Percentiles rank a stretch among this genome's conserved stretches.
Conservation (phyloP, 2,329 filamentous ascomycete species). For the Coccinonectria pachysandricola region DNA sequence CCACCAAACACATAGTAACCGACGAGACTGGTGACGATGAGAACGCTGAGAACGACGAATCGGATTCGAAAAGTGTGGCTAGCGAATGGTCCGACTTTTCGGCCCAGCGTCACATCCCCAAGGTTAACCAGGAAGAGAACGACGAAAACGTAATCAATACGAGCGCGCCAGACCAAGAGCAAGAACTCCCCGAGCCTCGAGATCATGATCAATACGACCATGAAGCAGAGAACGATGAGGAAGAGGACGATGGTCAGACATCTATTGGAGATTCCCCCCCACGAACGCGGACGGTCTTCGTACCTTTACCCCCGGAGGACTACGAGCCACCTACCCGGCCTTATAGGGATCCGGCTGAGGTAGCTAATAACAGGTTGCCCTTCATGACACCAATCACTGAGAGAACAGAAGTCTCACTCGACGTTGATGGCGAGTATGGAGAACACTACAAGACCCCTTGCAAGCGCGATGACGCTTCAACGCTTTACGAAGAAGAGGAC, state of each 20-base stretch:
- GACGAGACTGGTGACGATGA: slow-evolving; percentile 32
- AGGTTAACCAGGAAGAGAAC: slow-evolving; percentile 26
- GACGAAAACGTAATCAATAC: slow-evolving; percentile 30
- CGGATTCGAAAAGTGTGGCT: slow-evolving; percentile 52
- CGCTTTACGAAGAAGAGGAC: slow-evolving; percentile 13
- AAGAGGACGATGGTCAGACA: slow-evolving; percentile 30
- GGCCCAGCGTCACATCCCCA: slow-evolving; percentile 58
- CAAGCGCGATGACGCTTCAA: slow-evolving; percentile 32
- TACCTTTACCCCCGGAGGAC: slow-evolving; percentile 76
- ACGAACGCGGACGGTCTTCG: slow-evolving; percentile 55
- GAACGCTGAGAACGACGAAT: too few relatives aligned
- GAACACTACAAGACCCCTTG: slow-evolving; percentile 69
- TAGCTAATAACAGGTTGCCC: slow-evolving; percentile 82
- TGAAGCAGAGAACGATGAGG: slow-evolving; percentile 26
- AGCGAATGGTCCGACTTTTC: slow-evolving; percentile 89
- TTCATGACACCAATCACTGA: slow-evolving; percentile 99
- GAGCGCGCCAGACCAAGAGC: slow-evolving; percentile 15
- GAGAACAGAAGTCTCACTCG: slow-evolving; percentile 80
- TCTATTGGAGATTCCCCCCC: slow-evolving; percentile 34
- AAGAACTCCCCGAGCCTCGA: slow-evolving; percentile 6
- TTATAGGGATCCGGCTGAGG: slow-evolving; percentile 68
- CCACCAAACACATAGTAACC: slow-evolving; percentile 49
- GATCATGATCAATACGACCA: slow-evolving; percentile 11
- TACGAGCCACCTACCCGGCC: slow-evolving; percentile 70
- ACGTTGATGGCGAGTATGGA: slow-evolving; percentile 50